Conservation (phyloP, 139 green algal species). For the Micractinium sp. region DNA sequence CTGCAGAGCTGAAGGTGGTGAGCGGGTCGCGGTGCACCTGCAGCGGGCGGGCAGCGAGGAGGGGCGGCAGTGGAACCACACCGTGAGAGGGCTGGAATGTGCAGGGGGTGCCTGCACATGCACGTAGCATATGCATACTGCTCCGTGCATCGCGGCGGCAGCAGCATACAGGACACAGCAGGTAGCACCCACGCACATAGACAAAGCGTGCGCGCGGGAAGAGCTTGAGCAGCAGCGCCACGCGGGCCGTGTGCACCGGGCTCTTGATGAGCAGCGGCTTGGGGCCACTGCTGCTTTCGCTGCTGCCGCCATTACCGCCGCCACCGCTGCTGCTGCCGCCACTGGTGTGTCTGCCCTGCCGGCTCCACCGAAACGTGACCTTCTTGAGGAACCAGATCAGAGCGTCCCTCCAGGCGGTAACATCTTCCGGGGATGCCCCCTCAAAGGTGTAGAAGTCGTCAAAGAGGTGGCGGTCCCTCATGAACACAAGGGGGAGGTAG, state of each 20-base stretch:
- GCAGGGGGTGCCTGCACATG: too few species aligned
- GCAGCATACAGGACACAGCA: too few species aligned
- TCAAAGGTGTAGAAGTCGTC: constrained; percentile 40
- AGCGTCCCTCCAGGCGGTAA: constrained; percentile 41
- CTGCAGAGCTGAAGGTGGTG: constrained; percentile 45
- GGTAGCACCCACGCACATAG: constrained; percentile 38
- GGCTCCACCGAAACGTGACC: constrained; percentile 9
- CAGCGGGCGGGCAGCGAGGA: too few species aligned
- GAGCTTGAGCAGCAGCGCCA: constrained; percentile 52
- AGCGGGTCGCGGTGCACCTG: constrained; percentile 63
- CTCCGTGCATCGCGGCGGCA: too few species aligned
- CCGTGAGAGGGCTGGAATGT: too few species aligned
- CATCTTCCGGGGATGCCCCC: constrained; percentile 10
- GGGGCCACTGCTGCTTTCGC: background rate
- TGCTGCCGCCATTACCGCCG: background rate
- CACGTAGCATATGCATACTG: too few species aligned
- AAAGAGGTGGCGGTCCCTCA: constrained; percentile 33
- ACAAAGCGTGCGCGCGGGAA: constrained; percentile 73
- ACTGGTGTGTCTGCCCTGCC: background rate
- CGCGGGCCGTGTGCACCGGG: constrained; percentile 70
- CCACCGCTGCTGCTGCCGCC: background rate
- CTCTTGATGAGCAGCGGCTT: constrained; percentile 73
- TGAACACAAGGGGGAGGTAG: constrained; percentile 69
- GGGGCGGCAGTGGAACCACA: too few species aligned
- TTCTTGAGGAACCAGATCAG: constrained; percentile 63